Evolutionary conservation across 75 land plant species (phyloP).

Genomic region (Azolla pinnata): DNA sequence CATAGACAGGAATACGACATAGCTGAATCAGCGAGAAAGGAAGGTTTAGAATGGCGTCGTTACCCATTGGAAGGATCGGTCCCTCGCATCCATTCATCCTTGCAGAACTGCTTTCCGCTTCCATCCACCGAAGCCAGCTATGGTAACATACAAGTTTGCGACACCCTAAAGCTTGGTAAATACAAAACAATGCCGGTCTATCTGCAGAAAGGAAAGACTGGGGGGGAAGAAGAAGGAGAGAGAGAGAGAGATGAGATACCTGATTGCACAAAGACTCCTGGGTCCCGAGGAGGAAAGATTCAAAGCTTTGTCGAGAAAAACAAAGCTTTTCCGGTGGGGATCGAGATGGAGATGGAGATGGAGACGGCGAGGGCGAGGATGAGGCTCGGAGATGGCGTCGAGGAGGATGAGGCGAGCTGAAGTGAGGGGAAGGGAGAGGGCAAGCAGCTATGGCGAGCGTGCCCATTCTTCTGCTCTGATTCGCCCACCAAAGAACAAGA

Average conservation of each 20-base stretch:
- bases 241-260: conserved; percentile 4
- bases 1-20: background rate
- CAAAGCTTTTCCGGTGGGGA: background rate
- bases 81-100: conserved; percentile 29
- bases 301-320: conserved; percentile 14
- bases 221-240: background rate
- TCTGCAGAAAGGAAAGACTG: background rate
- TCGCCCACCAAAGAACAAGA: too few species aligned
- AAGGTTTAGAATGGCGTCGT: background rate
- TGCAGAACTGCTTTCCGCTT: conserved; percentile 22
- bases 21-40: background rate
- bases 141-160: background rate
- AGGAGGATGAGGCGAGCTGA: too few species aligned
- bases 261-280: conserved; percentile 20
- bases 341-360: too few species aligned
- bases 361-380: too few species aligned
- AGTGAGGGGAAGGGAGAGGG: too few species aligned
- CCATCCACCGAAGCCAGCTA: conserved; percentile 29
- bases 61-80: conserved; percentile 26
- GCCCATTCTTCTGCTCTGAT: too few species aligned
- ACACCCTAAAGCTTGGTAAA: background rate
- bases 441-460: too few species aligned
- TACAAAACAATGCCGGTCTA: background rate
- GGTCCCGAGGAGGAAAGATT: conserved; percentile 12
- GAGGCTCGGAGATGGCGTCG: too few species aligned